Evolutionary conservation across 129 eudicot species (phyloP).

Genomic region (Pseudognaphalium luteoalbum): DNA sequence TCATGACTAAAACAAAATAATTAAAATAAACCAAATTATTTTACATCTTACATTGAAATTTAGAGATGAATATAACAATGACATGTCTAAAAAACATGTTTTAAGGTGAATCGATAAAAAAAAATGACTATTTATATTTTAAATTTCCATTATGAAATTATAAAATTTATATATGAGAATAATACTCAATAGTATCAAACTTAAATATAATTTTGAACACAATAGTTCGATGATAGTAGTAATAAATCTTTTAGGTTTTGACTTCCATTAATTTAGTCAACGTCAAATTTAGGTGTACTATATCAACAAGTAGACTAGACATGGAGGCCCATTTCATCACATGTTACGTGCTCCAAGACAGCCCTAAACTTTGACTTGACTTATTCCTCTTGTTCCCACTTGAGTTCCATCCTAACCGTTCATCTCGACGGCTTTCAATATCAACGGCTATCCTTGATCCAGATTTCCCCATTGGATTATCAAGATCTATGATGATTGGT

Average conservation of each 20-base stretch:
- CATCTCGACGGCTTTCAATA: constrained; percentile 13
- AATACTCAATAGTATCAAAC: too few relatives aligned
- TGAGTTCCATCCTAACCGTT: constrained; percentile 21
- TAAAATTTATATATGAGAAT: too few relatives aligned
- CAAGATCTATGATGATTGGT: constrained; percentile 31
- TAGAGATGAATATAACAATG: too few relatives aligned
- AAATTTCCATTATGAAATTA: too few relatives aligned
- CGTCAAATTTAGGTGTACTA: constrained; percentile 9
- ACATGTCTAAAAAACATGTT: too few relatives aligned
- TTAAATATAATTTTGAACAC: too few relatives aligned
- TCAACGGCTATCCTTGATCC: constrained; percentile 1
- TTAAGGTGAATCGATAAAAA: too few relatives aligned
- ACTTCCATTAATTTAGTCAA: constrained; percentile 7
- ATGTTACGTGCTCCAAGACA: constrained; percentile 30
- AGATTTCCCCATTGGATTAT: constrained; percentile 14
- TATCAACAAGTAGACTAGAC: constrained; percentile 14
- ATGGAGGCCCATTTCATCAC: constrained; percentile 34
- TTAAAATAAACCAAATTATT: too few relatives aligned
- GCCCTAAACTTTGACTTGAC: constrained; percentile 40
- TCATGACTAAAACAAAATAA: too few relatives aligned
- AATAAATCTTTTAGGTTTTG: not conserved
- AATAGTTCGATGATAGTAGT: too few relatives aligned
- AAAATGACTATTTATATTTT: too few relatives aligned
- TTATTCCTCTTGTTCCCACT: constrained; percentile 37
- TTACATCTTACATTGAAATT: too few relatives aligned